These are phyloP conservation scores for Amaranthus tricolor DNA, from an alignment of 179 eudicot species.

Conservation along the genomic window DNA sequence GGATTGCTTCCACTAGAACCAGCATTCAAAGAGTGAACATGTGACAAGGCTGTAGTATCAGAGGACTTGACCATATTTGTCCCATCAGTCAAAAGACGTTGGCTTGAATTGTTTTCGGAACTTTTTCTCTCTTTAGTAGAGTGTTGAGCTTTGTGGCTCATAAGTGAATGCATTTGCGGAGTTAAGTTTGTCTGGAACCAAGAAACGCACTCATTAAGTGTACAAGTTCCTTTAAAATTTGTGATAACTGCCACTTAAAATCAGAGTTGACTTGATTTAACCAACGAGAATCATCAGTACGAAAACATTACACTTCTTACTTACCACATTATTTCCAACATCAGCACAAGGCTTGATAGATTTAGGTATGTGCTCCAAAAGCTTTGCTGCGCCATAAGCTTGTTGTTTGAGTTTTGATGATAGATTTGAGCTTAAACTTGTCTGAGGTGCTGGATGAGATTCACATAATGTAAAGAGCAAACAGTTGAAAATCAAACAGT, in stretches of 20 bases:
- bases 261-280: neutral
- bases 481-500: neutral
- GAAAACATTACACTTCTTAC: constrained; percentile 19
- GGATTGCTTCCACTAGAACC: constrained; percentile 22
- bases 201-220: neutral
- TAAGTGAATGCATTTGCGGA: constrained; percentile 20
- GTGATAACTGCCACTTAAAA: neutral
- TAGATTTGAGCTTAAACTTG: constrained; percentile 32
- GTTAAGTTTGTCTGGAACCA: constrained; percentile 29
- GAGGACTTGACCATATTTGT: constrained; percentile 25
- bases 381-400: constrained; percentile 35
- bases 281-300: neutral
- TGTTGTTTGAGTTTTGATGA: constrained; percentile 26
- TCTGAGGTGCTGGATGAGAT: constrained; percentile 43
- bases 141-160: constrained; percentile 24
- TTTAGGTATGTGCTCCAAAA: constrained; percentile 26
- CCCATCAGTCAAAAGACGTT: constrained; percentile 26
- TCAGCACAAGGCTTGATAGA: constrained; percentile 33
- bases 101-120: constrained; percentile 27
- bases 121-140: constrained; percentile 18
- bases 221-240: constrained; percentile 1
- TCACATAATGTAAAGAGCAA: neutral
- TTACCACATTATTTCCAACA: constrained; percentile 47
- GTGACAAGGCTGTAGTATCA: constrained; percentile 27
- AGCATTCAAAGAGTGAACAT: constrained; percentile 19